Evolutionary conservation across 805 yeast genomes (phyloP), one percentile per base, ranked within the genome.

Genomic region (Kluyveromyces aestuarii): DNA sequence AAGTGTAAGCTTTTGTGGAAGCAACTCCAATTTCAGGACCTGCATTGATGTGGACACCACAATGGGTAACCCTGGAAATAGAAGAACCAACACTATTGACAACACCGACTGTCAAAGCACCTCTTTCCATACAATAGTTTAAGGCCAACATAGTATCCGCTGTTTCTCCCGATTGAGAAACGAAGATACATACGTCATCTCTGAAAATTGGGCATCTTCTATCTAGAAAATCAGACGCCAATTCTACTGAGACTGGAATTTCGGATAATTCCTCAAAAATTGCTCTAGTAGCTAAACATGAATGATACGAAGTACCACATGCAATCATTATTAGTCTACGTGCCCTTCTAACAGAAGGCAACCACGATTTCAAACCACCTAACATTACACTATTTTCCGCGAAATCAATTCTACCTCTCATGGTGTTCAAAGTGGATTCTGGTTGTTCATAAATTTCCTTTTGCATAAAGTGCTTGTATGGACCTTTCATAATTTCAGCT

Each of bases 1-100:
- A 93, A 8, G 99, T 93, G 74, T 93, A 93, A 27, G 99, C 99
- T 72, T 93, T 93, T 44, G 99, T 93, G 11, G 97, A 89, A 10
- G 99, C 99, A 58, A 93, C 99, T 69, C 99, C 98, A 55, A 93
- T 93, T 72, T 93, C 99, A 42, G 99, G 99, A 56, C 99, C 99
- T 44, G 99, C 99, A 66, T 93, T 93, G 67, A 93, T 90, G 69
- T 93, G 99, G 49, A 93, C 96, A 80, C 99, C 99, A 75, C 99
- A 93, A 70, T 90, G 96, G 19, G 99, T 93, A 63, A 82, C 89
- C 72, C 99, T 83, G 7, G 98, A 91, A 68, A 93, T 88, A 40
- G 93, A 81, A 6, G 99, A 93, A 63, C 99, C 99, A 40, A 93
- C 99, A 57, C 90, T 79, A 75, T 93, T 93, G 54, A 93, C 99